Percentiles rank a stretch among this genome's conserved stretches.
phyloP scores from a whole-genome alignment of 768 basidiomycete species.

The Russula ochroleuca region DNA sequence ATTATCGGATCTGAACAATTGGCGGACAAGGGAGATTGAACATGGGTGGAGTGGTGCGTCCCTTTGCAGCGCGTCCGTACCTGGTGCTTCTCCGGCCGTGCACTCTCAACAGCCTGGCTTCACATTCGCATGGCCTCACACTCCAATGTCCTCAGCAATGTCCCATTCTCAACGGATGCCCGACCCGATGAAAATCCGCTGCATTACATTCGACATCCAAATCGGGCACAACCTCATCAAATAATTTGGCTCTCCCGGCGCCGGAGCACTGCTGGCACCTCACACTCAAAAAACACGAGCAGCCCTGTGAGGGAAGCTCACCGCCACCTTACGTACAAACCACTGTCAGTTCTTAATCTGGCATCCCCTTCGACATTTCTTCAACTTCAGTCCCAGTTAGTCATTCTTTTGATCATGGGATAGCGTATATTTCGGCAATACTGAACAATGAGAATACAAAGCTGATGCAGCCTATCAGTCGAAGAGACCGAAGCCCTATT shows the following conservation, averaged over 20 bases:
- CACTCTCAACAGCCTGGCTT: no score
- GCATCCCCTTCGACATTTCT: background rate
- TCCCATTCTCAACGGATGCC: background rate
- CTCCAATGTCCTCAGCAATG: background rate
- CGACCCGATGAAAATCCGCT: slow-evolving; percentile 10
- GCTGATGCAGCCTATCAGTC: slow-evolving; percentile 47
- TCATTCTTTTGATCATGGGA: background rate
- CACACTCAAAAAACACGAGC: background rate
- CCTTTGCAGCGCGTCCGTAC: background rate
- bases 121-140: background rate
- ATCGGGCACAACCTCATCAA: slow-evolving; percentile 12
- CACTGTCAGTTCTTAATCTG: background rate
- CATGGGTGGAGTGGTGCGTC: background rate
- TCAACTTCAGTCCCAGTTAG: background rate
- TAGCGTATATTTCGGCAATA: slow-evolving; percentile 1
- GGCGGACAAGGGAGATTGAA: background rate
- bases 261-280: background rate
- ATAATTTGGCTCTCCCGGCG: background rate
- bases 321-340: background rate
- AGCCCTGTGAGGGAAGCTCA: background rate
- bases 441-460: background rate
- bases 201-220: slow-evolving; percentile 3
- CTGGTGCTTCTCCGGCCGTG: no score
- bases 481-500: slow-evolving; percentile 90
- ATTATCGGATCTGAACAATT: slow-evolving; percentile 13